A percentile compares a stretch with the other conserved stretches of the same genome.
Evolutionary conservation across 306 rosid species (phyloP).

Genomic region (Hippophae tibetana): DNA sequence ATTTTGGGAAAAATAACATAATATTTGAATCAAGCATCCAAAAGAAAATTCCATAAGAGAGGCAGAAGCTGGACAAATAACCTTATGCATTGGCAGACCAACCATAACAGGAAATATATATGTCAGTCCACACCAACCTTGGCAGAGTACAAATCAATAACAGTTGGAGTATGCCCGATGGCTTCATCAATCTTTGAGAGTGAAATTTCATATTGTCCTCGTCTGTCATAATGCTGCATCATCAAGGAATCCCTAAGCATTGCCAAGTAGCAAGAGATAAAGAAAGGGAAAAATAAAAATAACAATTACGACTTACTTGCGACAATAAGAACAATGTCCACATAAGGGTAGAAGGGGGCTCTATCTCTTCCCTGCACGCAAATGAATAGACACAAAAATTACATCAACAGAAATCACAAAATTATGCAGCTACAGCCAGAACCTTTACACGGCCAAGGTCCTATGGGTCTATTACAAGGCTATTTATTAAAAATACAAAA

Average conservation of each 20-base stretch:
- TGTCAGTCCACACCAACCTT: slow-evolving; percentile 44
- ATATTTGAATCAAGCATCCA: neutral
- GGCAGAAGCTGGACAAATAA: neutral
- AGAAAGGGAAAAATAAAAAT: neutral
- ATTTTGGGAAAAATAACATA: no score
- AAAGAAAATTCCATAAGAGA: neutral
- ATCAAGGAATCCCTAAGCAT: slow-evolving; percentile 19
- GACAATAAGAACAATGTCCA: slow-evolving; percentile 90
- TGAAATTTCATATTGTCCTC: slow-evolving; percentile 67
- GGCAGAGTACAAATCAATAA: slow-evolving; percentile 86
- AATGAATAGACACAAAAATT: slow-evolving; percentile 8
- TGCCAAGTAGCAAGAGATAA: slow-evolving; percentile 6
- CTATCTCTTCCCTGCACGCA: slow-evolving; percentile 58
- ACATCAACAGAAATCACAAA: slow-evolving; percentile 14
- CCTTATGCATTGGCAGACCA: neutral
- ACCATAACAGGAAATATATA: slow-evolving; percentile 10
- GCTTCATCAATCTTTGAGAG: slow-evolving; percentile 84
- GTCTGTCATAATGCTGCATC: slow-evolving; percentile 91
- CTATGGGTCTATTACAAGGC: no score
- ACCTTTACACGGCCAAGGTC: no score
- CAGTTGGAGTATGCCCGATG: slow-evolving; percentile 85
- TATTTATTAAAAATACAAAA: no score
- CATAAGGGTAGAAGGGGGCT: slow-evolving; percentile 90
- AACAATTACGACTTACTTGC: slow-evolving; percentile 48
- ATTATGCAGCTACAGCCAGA: neutral